phyloP scores from a whole-genome alignment of 1,284 basidiomycete species.

The Vanrija humicola region DNA sequence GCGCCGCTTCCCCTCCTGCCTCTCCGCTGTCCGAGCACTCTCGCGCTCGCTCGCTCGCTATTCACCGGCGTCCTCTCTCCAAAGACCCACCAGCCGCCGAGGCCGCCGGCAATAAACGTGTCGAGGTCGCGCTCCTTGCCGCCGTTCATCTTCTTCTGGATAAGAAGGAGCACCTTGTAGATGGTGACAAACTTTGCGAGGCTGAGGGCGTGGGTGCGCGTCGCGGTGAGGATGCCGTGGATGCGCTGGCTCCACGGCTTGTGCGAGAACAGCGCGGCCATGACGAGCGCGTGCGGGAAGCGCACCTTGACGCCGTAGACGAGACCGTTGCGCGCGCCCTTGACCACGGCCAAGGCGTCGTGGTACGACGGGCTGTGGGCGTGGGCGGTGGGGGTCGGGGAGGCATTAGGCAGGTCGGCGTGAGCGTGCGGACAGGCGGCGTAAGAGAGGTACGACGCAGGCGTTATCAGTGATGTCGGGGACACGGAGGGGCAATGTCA shows the following conservation, averaged over 20 bases:
- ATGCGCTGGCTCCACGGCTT: conserved; percentile 59
- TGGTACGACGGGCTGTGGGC: conserved; percentile 65
- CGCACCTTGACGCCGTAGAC: conserved; percentile 82
- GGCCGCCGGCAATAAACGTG: conserved; percentile 86
- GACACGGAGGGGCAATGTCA: background rate
- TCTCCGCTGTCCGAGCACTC: background rate
- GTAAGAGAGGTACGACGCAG: background rate
- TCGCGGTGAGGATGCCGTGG: conserved; percentile 73
- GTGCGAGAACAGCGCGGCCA: conserved; percentile 91
- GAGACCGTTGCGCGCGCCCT: conserved; percentile 91
- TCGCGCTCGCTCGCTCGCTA: background rate
- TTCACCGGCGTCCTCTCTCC: conserved; percentile 78
- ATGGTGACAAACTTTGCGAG: conserved; percentile 89
- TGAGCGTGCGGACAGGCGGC: too few relatives aligned
- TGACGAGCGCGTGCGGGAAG: conserved; percentile 97
- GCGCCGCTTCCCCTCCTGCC: background rate
- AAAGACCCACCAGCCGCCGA: conserved; percentile 91
- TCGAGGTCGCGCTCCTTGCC: conserved; percentile 77
- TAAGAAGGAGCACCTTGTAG: conserved; percentile 80
- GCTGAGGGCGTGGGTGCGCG: conserved; percentile 63
- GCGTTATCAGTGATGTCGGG: background rate
- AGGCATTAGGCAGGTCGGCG: too few relatives aligned
- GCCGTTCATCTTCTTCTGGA: conserved; percentile 74
- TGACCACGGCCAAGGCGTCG: conserved; percentile 84
- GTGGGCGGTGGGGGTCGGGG: background rate